phyloP scores from a whole-genome alignment of 805 yeast genomes.

The Yarrowia sp. region DNA sequence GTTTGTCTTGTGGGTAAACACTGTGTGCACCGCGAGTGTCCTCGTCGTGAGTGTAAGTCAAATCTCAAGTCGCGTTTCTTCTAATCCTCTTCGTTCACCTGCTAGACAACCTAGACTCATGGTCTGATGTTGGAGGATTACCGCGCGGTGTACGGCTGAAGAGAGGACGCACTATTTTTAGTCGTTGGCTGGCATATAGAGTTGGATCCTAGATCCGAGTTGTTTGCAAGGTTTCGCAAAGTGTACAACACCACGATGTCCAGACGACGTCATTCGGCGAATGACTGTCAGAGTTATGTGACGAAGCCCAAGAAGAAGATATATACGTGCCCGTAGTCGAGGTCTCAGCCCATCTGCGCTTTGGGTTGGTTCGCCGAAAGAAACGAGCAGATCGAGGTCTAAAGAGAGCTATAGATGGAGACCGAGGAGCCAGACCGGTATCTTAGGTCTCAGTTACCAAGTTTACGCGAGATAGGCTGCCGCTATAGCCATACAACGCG shows the following conservation, averaged over 20 bases:
- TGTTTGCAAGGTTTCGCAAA: conserved; percentile 16
- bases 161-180: conserved; percentile 9
- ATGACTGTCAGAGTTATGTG: neutral
- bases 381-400: too few relatives aligned
- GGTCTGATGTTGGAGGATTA: conserved; percentile 15
- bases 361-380: neutral
- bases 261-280: conserved; percentile 14
- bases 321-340: too few relatives aligned
- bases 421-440: too few relatives aligned
- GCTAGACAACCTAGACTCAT: neutral
- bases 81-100: too few relatives aligned
- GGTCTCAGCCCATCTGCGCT: neutral
- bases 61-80: too few relatives aligned
- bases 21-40: too few relatives aligned
- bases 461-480: too few relatives aligned
- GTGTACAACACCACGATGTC: neutral
- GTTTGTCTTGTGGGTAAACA: too few relatives aligned
- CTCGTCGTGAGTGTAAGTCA: too few relatives aligned
- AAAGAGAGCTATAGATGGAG: neutral
- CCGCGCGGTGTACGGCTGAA: conserved; percentile 25
- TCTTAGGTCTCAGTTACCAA: too few relatives aligned
- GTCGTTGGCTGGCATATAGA: neutral
- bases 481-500: too few relatives aligned
- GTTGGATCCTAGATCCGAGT: conserved; percentile 19
- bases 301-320: too few relatives aligned